phyloP scores from a whole-genome alignment of 2,329 filamentous ascomycete genomes.

The Cercospora sp. region DNA sequence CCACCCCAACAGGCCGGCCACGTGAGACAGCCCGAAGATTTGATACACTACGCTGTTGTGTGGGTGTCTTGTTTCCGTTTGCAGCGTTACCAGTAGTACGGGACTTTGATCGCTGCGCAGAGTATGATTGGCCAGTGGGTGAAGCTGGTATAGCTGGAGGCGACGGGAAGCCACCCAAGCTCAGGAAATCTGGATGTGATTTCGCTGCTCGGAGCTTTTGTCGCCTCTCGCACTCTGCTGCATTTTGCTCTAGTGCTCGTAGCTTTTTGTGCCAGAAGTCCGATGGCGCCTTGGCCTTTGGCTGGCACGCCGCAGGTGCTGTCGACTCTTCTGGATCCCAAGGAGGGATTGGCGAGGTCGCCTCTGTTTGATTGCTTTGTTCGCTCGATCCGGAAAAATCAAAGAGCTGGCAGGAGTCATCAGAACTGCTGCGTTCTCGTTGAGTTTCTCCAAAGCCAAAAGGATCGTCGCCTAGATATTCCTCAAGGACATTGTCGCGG shows the following conservation, averaged over 20 bases:
- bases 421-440: conserved; percentile 51
- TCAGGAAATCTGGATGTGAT: conserved; percentile 41
- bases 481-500: conserved; percentile 63
- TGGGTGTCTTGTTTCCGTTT: conserved; percentile 34
- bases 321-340: conserved; percentile 38
- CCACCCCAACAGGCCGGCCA: conserved; percentile 35
- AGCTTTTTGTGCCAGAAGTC: conserved; percentile 57
- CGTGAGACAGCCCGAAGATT: conserved; percentile 37
- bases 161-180: conserved; percentile 38
- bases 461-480: conserved; percentile 61
- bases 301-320: conserved; percentile 32
- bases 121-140: conserved; percentile 35
- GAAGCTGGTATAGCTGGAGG: conserved; percentile 36
- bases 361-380: conserved; percentile 49
- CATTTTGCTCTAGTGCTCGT: conserved; percentile 53
- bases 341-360: conserved; percentile 52
- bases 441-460: conserved; percentile 50
- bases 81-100: conserved; percentile 29
- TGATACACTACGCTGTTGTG: conserved; percentile 30
- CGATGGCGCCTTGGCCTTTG: conserved; percentile 45
- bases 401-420: conserved; percentile 51
- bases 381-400: conserved; percentile 53
- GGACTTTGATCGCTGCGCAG: conserved; percentile 31
- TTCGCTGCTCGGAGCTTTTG: conserved; percentile 35
- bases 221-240: conserved; percentile 47